A percentile compares a stretch with the other conserved stretches of the same genome.
Evolutionary conservation across 495 filamentous ascomycete genomes (phyloP).

Genomic region (Endocarpon pusillum): DNA sequence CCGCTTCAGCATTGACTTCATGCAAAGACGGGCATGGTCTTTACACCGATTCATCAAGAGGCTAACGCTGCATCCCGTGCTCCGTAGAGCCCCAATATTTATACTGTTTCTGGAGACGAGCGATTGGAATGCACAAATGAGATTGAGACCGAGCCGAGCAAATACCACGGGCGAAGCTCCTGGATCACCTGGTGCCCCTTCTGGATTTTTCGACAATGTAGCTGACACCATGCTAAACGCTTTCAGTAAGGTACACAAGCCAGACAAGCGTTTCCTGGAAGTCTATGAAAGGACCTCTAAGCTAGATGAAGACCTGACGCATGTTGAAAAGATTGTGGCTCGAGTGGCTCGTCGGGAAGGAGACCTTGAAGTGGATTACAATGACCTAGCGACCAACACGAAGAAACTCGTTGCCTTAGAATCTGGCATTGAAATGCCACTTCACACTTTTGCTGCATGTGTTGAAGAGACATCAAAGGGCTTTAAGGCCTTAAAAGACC

Average conservation of each 20-base stretch:
- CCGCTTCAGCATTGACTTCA: constrained; percentile 88
- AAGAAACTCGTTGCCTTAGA: constrained; percentile 83
- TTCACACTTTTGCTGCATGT: constrained; percentile 69
- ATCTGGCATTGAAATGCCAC: constrained; percentile 61
- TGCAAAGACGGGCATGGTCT: constrained; percentile 73
- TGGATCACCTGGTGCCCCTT: constrained; percentile 24
- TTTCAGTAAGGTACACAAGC: constrained; percentile 89
- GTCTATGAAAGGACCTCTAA: constrained; percentile 88
- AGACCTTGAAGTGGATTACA: constrained; percentile 78
- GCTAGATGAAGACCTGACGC: constrained; percentile 79
- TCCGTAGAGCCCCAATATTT: constrained; percentile 67
- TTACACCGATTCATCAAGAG: constrained; percentile 83
- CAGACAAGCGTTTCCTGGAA: constrained; percentile 86
- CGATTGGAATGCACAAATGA: constrained; percentile 96
- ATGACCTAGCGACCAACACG: constrained; percentile 81
- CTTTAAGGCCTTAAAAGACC: constrained; percentile 60
- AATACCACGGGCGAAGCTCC: constrained; percentile 32
- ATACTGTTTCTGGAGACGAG: constrained; percentile 77
- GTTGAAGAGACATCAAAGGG: constrained; percentile 69
- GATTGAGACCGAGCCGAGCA: constrained; percentile 46
- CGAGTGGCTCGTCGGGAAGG: constrained; percentile 74
- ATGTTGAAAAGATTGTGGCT: constrained; percentile 85
- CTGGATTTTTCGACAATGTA: constrained; percentile 77
- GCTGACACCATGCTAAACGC: constrained; percentile 96
- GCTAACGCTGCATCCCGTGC: constrained; percentile 69